These are phyloP conservation scores for Craterostigma plantagineum DNA, from an alignment of 257 asterid genomes.

Conservation along the genomic window DNA sequence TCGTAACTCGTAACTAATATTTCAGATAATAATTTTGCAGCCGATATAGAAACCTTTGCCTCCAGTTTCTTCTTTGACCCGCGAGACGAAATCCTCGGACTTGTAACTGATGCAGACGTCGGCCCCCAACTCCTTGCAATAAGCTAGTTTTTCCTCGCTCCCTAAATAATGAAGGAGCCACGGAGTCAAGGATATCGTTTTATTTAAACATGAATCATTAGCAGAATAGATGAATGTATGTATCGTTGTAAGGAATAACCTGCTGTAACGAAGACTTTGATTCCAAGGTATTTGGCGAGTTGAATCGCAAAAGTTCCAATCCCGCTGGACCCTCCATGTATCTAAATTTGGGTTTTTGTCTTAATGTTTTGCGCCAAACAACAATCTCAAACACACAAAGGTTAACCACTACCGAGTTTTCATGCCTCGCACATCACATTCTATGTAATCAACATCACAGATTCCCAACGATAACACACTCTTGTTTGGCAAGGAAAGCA, in stretches of 20 bases:
- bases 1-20: too few species aligned
- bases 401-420: neutral
- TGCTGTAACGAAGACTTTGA: constrained; percentile 82
- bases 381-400: neutral
- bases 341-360: constrained; percentile 41
- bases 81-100: constrained; percentile 75
- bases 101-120: constrained; percentile 92
- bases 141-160: constrained; percentile 76
- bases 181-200: neutral
- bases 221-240: constrained; percentile 1
- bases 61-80: constrained; percentile 86
- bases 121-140: constrained; percentile 91
- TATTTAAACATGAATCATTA: neutral
- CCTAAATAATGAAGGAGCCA: constrained; percentile 41
- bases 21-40: neutral
- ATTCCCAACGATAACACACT: too few species aligned
- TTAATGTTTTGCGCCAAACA: too few species aligned
- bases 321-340: constrained; percentile 99
- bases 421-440: too few species aligned
- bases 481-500: too few species aligned
- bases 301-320: constrained; percentile 96
- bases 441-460: too few species aligned
- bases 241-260: constrained; percentile 22
- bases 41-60: constrained; percentile 46
- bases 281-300: constrained; percentile 58